These are phyloP conservation scores for Maudiozyma turicensis DNA, from an alignment of 805 yeast species.

Conservation along the genomic window DNA sequence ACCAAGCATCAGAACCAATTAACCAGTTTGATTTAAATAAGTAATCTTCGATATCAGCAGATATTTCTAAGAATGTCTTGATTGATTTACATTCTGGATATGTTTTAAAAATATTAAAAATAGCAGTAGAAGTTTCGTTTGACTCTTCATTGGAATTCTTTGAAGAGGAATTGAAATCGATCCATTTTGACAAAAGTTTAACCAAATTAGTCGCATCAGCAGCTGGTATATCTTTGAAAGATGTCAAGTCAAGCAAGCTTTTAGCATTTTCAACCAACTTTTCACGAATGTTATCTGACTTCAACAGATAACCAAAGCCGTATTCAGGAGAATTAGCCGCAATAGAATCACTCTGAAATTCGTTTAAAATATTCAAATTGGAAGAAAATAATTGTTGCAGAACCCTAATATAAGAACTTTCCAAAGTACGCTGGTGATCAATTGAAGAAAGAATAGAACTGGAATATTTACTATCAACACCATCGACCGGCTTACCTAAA, in stretches of 20 bases:
- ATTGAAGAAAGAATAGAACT: conserved; percentile 17
- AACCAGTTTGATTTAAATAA: conserved; percentile 58
- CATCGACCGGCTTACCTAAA: conserved; percentile 37
- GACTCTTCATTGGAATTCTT: conserved; percentile 21
- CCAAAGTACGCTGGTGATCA: conserved; percentile 43
- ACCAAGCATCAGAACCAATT: conserved; percentile 91
- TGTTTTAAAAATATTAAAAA: conserved; percentile 31
- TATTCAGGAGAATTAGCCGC: conserved; percentile 66
- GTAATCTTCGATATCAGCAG: conserved; percentile 37
- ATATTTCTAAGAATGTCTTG: conserved; percentile 33
- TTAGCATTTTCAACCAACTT: conserved; percentile 39
- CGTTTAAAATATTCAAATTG: conserved; percentile 52
- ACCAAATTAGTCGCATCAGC: conserved; percentile 39
- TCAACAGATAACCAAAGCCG: conserved; percentile 72
- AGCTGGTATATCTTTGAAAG: conserved; percentile 20
- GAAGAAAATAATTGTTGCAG: conserved; percentile 53
- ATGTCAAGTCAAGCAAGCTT: conserved; percentile 35
- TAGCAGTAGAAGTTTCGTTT: conserved; percentile 25
- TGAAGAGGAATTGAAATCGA: conserved; percentile 36
- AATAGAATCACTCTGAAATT: conserved; percentile 35
- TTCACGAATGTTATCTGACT: conserved; percentile 41
- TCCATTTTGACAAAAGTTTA: conserved; percentile 60
- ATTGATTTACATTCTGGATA: conserved; percentile 35
- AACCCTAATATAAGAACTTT: conserved; percentile 68
- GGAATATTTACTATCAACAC: neutral